Base-by-base conservation (phyloP, 1,139 yeast genomes). In the Kluyveromyces sp. region DNA sequence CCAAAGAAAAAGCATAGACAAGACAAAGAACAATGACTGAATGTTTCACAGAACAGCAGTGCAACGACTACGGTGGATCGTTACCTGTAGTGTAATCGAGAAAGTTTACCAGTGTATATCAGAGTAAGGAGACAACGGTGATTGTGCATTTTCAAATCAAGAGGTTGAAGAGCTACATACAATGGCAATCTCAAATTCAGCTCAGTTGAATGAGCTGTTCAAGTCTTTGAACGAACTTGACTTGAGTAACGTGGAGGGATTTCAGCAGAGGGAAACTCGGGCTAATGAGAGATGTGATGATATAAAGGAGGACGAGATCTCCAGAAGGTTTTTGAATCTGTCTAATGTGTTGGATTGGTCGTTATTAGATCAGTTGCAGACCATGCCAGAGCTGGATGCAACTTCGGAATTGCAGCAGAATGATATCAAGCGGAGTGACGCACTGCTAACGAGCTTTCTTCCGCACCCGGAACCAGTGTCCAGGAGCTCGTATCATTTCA, bases 401-500 rank as follows among this genome's bases (percentile, higher is more conserved):
- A 38, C 15, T 43, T 43, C 15, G 32, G 40, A 12, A 40, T 37
- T 8, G 32, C 37, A 4, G 13, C 61, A 60, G 12, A 57, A 54
- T 28, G 69, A 70, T 46, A 72, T 70, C 45, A 19, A 33, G 12
- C 17, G 19, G 6, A 33, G 15, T 12, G 19, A 33, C 7, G 4
- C 3, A 9, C 11, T 33, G 3, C 64, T 63, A 13, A 54, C 54
- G 41, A 54, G 52, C 25, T 63, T 83, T 46, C 58, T 81, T 26
- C 62, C 67, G 15, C 50, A 69, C 2, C 89, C 94, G 0, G 64
- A 69, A 11, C 65, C 77, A 2, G 66, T 78, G 15, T 70, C 72
- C 18, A 68, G 86, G 51, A 77, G 87, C 0, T 63, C 75, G 0
- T 72, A 77, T 46, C 67, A 84, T 42, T 78, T 80, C 60, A 77